Evolutionary conservation across 306 rosid species (phyloP).

Genomic region (Comarum palustre): DNA sequence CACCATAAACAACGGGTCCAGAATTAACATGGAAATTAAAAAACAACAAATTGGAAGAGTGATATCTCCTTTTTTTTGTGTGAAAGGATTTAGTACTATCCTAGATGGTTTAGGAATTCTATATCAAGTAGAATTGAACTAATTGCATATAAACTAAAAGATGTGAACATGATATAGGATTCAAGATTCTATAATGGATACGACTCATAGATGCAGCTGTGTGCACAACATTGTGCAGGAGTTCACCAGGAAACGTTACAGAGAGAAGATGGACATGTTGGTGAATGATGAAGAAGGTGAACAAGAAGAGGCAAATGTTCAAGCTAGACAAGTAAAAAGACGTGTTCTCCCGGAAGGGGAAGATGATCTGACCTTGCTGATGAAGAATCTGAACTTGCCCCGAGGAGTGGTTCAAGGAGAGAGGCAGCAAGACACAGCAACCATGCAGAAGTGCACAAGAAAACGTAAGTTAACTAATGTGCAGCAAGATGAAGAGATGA

Average conservation of each 20-base stretch:
- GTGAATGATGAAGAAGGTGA: neutral
- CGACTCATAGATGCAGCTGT: neutral
- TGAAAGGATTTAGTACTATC: no score
- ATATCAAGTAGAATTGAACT: neutral
- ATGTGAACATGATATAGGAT: neutral
- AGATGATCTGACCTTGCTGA: neutral
- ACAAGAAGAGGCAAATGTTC: neutral
- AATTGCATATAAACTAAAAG: neutral
- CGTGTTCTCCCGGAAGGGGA: neutral
- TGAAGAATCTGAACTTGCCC: neutral
- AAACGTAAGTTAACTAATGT: neutral
- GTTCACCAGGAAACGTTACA: constrained; percentile 20
- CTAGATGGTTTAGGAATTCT: neutral
- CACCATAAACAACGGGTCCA: no score
- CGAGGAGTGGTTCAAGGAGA: neutral
- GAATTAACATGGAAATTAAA: no score
- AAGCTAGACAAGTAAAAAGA: neutral
- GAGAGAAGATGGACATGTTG: neutral
- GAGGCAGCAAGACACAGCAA: neutral
- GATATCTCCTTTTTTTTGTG: no score
- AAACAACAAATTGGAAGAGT: no score
- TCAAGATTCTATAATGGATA: neutral
- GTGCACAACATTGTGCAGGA: constrained; percentile 43
- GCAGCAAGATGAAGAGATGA: neutral
- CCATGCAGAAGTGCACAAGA: neutral